phyloP scores from a whole-genome alignment of 2,329 filamentous ascomycete genomes.

The Conoideocrella luteorostrata region DNA sequence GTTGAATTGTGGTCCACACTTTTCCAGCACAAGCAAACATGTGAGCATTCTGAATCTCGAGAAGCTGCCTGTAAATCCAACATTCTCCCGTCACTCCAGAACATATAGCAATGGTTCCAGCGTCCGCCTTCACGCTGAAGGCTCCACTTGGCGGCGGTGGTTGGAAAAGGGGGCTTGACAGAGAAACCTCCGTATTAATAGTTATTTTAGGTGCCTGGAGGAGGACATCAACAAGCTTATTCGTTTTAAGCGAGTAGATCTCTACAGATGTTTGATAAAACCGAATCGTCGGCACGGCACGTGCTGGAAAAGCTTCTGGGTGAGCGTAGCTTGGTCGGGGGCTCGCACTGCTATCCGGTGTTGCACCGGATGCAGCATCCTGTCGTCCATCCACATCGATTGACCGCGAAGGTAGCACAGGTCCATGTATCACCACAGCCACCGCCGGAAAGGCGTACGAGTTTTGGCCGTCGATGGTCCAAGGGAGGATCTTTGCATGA shows the following conservation, averaged over 20 bases:
- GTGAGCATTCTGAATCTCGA: constrained; percentile 34
- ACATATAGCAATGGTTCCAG: constrained; percentile 64
- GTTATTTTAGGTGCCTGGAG: constrained; percentile 61
- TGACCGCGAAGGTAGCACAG: constrained; percentile 43
- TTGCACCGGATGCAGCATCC: constrained; percentile 26
- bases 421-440: constrained; percentile 74
- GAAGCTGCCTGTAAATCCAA: constrained; percentile 61
- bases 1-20: constrained; percentile 82
- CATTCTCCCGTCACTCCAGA: constrained; percentile 84
- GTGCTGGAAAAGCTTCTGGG: constrained; percentile 29
- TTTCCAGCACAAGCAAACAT: constrained; percentile 71
- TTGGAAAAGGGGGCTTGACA: constrained; percentile 58
- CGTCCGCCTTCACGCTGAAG: constrained; percentile 66
- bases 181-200: constrained; percentile 46
- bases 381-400: constrained; percentile 31
- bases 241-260: constrained; percentile 77
- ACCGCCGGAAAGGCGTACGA: constrained; percentile 63
- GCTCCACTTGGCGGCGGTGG: constrained; percentile 66
- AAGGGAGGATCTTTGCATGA: constrained; percentile 75
- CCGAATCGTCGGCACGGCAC: constrained; percentile 37
- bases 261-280: constrained; percentile 84
- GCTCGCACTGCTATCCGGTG: constrained; percentile 36
- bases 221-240: constrained; percentile 63
- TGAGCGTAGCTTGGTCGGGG: constrained; percentile 34
- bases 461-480: constrained; percentile 49